Conservation (phyloP, 306 rosid genomes). For the Quercus engelmannii region DNA sequence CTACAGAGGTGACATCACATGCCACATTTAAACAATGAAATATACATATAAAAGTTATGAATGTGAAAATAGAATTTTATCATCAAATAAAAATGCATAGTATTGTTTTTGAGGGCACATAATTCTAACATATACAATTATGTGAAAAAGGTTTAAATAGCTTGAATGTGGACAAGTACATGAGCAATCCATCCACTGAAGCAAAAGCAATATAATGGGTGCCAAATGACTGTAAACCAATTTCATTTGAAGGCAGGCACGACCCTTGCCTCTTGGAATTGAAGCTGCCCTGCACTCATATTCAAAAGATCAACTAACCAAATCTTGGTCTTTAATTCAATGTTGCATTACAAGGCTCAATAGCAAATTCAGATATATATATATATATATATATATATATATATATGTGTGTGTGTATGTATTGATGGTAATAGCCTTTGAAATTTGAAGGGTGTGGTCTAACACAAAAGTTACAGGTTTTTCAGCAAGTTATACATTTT, state of each 20-base stretch:
- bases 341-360: not conserved
- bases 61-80: no score
- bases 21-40: no score
- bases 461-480: not conserved
- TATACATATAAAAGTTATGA: no score
- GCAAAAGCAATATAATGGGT: constrained; percentile 49
- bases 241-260: constrained; percentile 60
- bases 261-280: constrained; percentile 53
- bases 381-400: no score
- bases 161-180: constrained; percentile 51
- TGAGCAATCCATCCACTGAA: constrained; percentile 62
- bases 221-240: constrained; percentile 58
- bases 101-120: no score
- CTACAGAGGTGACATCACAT: no score
- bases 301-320: not conserved
- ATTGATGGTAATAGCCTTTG: not conserved
- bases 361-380: not conserved
- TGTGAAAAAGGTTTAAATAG: constrained; percentile 50
- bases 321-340: not conserved
- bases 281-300: constrained; percentile 69
- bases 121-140: not conserved
- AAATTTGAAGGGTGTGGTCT: not conserved
- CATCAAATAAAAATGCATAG: no score
- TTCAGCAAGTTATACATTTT: not conserved
- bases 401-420: no score